Percentiles rank a stretch among this genome's conserved stretches.
Conservation (phyloP, 805 yeast species). For the Komagataella phaffii region DNA sequence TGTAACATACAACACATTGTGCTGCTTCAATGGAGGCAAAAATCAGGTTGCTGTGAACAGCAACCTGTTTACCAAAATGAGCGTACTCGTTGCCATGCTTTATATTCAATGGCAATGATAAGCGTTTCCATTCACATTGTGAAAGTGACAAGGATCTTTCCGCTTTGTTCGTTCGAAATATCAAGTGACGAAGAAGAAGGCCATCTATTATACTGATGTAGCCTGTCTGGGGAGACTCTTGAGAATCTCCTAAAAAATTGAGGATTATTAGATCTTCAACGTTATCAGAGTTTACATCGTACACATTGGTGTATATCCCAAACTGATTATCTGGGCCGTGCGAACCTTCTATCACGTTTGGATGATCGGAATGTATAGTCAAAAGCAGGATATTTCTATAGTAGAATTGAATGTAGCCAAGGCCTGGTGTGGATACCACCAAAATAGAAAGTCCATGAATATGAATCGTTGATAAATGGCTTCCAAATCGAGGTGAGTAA, state of each 20-base stretch:
- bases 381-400: conserved; percentile 11
- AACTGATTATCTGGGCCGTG: neutral
- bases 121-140: conserved; percentile 3
- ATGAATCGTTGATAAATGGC: conserved; percentile 17
- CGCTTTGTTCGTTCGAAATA: neutral
- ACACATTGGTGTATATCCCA: neutral
- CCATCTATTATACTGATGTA: neutral
- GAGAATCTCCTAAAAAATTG: neutral
- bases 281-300: neutral
- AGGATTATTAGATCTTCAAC: neutral
- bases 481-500: conserved; percentile 28
- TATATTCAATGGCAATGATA: conserved; percentile 9
- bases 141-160: conserved; percentile 1
- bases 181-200: neutral
- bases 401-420: conserved; percentile 26
- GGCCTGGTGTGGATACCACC: conserved; percentile 39
- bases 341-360: neutral
- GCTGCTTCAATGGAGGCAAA: conserved; percentile 24
- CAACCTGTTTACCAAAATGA: conserved; percentile 25
- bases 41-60: conserved; percentile 11
- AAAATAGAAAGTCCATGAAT: conserved; percentile 20
- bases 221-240: neutral
- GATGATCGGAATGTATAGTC: conserved; percentile 2
- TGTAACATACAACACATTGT: conserved; percentile 22
- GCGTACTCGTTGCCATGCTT: conserved; percentile 18